Conservation (phyloP, 2,329 filamentous ascomycete genomes). For the Stagonosporopsis chrysanthemi region DNA sequence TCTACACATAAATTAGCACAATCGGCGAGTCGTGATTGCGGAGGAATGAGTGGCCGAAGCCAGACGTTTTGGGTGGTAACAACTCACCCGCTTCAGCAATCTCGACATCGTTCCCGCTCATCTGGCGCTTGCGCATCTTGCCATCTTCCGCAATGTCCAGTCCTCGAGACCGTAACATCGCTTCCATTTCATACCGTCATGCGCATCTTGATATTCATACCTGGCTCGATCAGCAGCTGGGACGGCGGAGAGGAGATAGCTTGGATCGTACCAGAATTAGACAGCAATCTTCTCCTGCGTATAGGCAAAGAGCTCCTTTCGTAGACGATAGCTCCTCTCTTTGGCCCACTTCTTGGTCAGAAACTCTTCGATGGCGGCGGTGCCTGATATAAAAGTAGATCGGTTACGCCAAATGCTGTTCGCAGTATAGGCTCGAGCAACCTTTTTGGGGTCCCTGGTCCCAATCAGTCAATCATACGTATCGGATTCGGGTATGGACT, state of each 20-base stretch:
- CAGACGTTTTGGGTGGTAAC: neutral
- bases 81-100: slow-evolving; percentile 6
- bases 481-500: too few relatives aligned
- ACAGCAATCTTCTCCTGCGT: slow-evolving; percentile 79
- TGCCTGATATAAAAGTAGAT: slow-evolving; percentile 71
- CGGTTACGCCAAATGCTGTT: slow-evolving; percentile 85
- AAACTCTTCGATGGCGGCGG: slow-evolving; percentile 71
- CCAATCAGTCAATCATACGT: slow-evolving; percentile 12
- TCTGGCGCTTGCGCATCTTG: slow-evolving; percentile 75
- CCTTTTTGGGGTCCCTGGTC: slow-evolving; percentile 66
- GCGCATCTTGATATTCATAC: slow-evolving; percentile 79
- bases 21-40: too few relatives aligned
- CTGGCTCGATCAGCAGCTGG: slow-evolving; percentile 41
- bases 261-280: slow-evolving; percentile 68
- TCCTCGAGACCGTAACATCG: slow-evolving; percentile 86
- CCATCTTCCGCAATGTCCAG: slow-evolving; percentile 76
- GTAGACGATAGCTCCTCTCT: slow-evolving; percentile 74
- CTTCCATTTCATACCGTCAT: slow-evolving; percentile 69
- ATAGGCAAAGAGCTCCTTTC: slow-evolving; percentile 86
- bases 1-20: slow-evolving; percentile 48
- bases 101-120: slow-evolving; percentile 63
- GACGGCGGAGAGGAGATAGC: too few relatives aligned
- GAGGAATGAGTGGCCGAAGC: neutral
- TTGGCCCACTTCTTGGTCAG: slow-evolving; percentile 76
- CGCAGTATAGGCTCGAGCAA: slow-evolving; percentile 77